A percentile compares a stretch with the other conserved stretches of the same genome.
Evolutionary conservation across 192 early-diverging fungal species (phyloP).

Genomic region (Helicostylum pulchrum): DNA sequence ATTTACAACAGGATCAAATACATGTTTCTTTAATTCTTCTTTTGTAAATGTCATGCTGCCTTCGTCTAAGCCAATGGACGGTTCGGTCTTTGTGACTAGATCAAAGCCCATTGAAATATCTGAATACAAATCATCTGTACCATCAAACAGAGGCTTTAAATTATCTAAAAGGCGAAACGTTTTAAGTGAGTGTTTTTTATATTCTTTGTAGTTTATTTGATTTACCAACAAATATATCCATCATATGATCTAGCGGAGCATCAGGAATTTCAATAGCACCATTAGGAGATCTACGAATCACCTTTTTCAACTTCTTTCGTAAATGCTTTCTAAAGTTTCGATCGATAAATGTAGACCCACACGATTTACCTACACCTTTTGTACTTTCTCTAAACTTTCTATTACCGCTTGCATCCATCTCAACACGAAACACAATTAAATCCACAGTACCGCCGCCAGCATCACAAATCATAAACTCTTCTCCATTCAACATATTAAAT

Average conservation of each 20-base stretch:
- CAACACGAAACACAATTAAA: constrained; percentile 48
- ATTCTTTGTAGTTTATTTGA: too few relatives aligned
- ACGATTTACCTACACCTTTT: constrained; percentile 45
- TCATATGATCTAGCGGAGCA: constrained; percentile 28
- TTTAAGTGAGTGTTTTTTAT: too few relatives aligned
- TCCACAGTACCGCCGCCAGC: constrained; percentile 53
- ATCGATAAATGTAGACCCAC: constrained; percentile 54
- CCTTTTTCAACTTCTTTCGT: constrained; percentile 29
- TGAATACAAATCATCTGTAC: constrained; percentile 44
- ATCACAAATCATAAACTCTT: constrained; percentile 55
- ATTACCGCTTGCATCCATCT: constrained; percentile 28
- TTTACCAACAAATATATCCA: constrained; percentile 36
- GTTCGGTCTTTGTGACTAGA: constrained; percentile 8
- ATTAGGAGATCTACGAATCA: neutral
- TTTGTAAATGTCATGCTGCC: constrained; percentile 38
- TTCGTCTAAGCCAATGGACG: constrained; percentile 38
- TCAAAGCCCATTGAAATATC: constrained; percentile 37
- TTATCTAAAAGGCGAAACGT: constrained; percentile 9
- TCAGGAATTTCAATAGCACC: constrained; percentile 13
- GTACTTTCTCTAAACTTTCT: constrained; percentile 42
- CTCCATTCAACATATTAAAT: constrained; percentile 47
- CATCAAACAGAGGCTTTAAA: constrained; percentile 43
- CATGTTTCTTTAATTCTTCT: constrained; percentile 39
- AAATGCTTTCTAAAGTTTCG: constrained; percentile 42
- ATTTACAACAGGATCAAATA: constrained; percentile 48